phyloP scores from a whole-genome alignment of 192 early-diverging fungal genomes.

The Thoreauomyces humboldtii region DNA sequence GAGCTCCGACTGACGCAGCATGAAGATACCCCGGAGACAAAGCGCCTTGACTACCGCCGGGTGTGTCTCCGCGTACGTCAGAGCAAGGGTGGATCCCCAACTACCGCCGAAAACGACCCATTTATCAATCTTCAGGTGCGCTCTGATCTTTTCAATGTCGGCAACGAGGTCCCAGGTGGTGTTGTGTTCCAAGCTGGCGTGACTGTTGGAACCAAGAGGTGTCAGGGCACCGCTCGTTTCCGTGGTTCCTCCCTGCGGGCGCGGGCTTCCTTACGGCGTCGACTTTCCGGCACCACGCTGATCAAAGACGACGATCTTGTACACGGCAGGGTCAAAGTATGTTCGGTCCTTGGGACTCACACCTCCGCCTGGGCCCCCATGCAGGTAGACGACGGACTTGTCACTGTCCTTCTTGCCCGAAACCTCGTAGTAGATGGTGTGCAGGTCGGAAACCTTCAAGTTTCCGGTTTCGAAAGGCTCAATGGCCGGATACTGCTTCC shows the following conservation, averaged over 20 bases:
- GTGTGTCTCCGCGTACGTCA: constrained; percentile 57
- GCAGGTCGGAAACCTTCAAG: constrained; percentile 56
- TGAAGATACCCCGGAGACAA: constrained; percentile 56
- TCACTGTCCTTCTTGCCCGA: constrained; percentile 62
- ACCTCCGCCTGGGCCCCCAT: constrained; percentile 68
- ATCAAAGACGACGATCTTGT: constrained; percentile 66
- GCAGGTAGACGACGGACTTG: constrained; percentile 46
- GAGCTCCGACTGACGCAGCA: constrained; percentile 47
- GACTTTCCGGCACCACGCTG: constrained; percentile 68
- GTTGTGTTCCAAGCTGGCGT: constrained; percentile 65
- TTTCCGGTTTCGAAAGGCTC: constrained; percentile 53
- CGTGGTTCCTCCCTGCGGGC: no score
- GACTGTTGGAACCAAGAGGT: constrained; percentile 5
- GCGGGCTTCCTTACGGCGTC: constrained; percentile 57
- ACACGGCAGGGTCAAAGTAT: constrained; percentile 57
- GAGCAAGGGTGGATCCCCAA: constrained; percentile 60
- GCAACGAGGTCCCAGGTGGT: constrained; percentile 62
- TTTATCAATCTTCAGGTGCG: constrained; percentile 60
- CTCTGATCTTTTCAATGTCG: constrained; percentile 63
- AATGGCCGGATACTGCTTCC: constrained; percentile 42
- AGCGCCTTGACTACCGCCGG: constrained; percentile 61
- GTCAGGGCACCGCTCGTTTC: neutral
- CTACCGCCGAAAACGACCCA: constrained; percentile 78
- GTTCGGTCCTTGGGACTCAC: constrained; percentile 43
- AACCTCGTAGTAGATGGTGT: constrained; percentile 62